Base-by-base conservation (phyloP, 768 basidiomycete species). In the Phaeolepiota aurea region DNA sequence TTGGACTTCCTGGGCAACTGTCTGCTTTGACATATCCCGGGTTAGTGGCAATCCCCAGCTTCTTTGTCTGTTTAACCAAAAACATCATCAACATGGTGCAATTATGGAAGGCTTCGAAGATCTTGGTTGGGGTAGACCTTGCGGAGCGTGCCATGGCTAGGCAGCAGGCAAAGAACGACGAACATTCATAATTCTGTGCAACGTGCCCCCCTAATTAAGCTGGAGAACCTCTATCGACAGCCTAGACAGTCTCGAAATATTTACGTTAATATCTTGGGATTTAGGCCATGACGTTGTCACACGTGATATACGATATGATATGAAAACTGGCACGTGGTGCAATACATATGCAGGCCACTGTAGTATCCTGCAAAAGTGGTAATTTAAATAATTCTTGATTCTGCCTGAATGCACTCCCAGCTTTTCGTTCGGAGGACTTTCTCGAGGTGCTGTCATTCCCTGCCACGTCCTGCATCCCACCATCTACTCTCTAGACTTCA, bases 61-160 rank as follows among this genome's bases (percentile, higher is more conserved):
- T 69, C 48, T 84, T 80, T 0, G 63, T 96, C 35, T 94, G 81
- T 56, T 49, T 77, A 12, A 55, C 69, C 47, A 99, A 98, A 69
- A 96, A 98, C 57, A 53, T 92, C 42, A 89, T 99, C 69, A 96
- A 97, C 58, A 60, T 87, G 22, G 92, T 99, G 4, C 96, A 99
- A 61, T 77, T 97, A 43, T 97, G 93, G 93, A 99, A 99, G 59
- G 94, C 96, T 19, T 85, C 87, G 23, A 91, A 91, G 63, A 89
- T 91, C 41, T 72, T 96, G 12, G 92, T 96, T 11, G 91, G 92
- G 0, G 87, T 96, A 9, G 92, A 96, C 55, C 65, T 96, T 35
- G 87, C 87, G 32, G 90, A 93, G 61, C 68, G 92, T 42, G 65
- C 72, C 42, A 70, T 59, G 42, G 55, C 42, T 33, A 50, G 54